Percentiles rank a stretch among this genome's conserved stretches.
These are phyloP conservation scores for Pezicula carpinea DNA, from an alignment of 2,329 filamentous ascomycete genomes.

Conservation along the genomic window DNA sequence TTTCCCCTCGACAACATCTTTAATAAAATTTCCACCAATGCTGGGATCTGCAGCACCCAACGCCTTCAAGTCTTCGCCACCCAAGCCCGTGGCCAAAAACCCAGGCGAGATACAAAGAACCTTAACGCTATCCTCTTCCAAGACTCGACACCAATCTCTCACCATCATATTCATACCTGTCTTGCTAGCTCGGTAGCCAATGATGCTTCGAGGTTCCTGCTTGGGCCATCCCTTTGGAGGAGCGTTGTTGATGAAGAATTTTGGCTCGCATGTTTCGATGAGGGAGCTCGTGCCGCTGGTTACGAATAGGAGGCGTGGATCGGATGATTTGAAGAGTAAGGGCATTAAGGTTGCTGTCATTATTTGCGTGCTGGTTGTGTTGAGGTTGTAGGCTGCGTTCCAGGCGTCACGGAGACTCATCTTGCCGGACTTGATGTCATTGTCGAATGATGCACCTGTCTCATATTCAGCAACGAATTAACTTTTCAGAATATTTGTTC, in stretches of 20 bases:
- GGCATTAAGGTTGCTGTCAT: slow-evolving; percentile 33
- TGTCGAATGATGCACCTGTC: slow-evolving; percentile 22
- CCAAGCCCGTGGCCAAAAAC: slow-evolving; percentile 41
- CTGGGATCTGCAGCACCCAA: slow-evolving; percentile 30
- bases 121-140: slow-evolving; percentile 46
- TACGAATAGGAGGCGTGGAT: slow-evolving; percentile 43
- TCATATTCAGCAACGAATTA: neutral
- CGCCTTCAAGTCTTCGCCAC: slow-evolving; percentile 16
- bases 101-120: slow-evolving; percentile 45
- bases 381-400: slow-evolving; percentile 38
- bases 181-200: slow-evolving; percentile 37
- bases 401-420: slow-evolving; percentile 33
- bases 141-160: slow-evolving; percentile 36
- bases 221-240: slow-evolving; percentile 38
- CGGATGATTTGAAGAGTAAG: slow-evolving; percentile 37
- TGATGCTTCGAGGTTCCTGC: slow-evolving; percentile 14
- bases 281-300: slow-evolving; percentile 37
- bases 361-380: slow-evolving; percentile 36
- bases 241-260: slow-evolving; percentile 15
- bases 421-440: slow-evolving; percentile 20
- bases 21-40: slow-evolving; percentile 35
- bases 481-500: neutral
- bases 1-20: slow-evolving; percentile 35
- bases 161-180: slow-evolving; percentile 45
- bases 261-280: slow-evolving; percentile 20